These are phyloP conservation scores for Cadophora malorum DNA, from an alignment of 2,329 filamentous ascomycete genomes.

Conservation along the genomic window DNA sequence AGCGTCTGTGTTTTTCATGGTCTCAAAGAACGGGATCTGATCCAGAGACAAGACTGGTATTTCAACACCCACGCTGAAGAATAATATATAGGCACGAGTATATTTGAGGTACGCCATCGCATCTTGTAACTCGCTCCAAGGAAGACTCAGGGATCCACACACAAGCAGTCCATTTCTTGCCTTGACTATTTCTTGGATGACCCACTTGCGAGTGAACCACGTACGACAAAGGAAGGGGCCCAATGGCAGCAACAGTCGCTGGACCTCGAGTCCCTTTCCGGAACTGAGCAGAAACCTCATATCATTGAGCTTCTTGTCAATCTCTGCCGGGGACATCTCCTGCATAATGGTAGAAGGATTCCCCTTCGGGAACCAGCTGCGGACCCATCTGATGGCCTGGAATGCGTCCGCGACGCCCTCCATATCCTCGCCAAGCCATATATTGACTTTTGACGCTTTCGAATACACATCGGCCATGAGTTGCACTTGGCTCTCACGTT, in stretches of 20 bases:
- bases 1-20: not conserved
- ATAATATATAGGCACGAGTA: not conserved
- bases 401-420: not conserved
- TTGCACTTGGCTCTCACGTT: not conserved
- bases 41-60: not conserved
- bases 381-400: not conserved
- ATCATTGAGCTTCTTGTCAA: not conserved
- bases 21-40: not conserved
- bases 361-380: not conserved
- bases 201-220: not conserved
- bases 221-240: not conserved
- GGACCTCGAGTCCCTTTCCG: not conserved
- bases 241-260: not conserved
- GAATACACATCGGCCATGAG: not conserved
- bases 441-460: not conserved
- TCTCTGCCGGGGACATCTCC: not conserved
- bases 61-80: not conserved
- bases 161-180: not conserved
- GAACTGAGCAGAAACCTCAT: not conserved
- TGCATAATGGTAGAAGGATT: not conserved
- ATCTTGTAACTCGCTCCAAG: not conserved
- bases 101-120: not conserved
- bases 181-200: not conserved
- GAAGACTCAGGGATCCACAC: not conserved
- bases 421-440: not conserved